Conservation (phyloP, 129 eudicot genomes). For the Pseudognaphalium luteoalbum region DNA sequence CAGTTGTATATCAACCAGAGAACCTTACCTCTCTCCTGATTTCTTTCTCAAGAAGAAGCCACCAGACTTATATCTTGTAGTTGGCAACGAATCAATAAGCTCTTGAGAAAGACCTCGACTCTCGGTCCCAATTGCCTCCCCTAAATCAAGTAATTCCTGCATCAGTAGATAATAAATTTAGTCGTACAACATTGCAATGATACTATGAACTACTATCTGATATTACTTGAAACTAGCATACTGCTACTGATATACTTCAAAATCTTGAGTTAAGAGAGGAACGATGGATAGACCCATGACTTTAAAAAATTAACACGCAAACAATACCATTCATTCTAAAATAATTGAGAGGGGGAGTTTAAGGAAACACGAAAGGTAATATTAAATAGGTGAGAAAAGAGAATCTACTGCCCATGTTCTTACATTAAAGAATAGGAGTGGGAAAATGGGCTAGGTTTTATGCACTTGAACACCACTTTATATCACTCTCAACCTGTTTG, state of each 20-base stretch:
- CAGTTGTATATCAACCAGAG: not conserved
- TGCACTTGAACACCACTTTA: not conserved
- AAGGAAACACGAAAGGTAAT: not conserved
- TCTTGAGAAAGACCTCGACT: slow-evolving; percentile 89
- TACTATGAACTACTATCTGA: not conserved
- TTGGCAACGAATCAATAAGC: slow-evolving; percentile 74
- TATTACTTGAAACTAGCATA: not conserved
- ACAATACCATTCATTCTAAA: not conserved
- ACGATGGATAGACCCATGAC: not conserved
- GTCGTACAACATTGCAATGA: not conserved
- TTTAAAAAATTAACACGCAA: not conserved
- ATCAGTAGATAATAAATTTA: not conserved
- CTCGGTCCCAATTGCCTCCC: slow-evolving; percentile 87
- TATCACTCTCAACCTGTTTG: not conserved
- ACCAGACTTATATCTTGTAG: slow-evolving; percentile 68
- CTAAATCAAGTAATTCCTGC: slow-evolving; percentile 89
- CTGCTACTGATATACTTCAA: not conserved
- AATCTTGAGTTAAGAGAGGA: not conserved
- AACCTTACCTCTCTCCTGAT: slow-evolving; percentile 60
- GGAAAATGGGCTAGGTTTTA: not conserved
- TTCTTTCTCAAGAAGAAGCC: slow-evolving; percentile 70
- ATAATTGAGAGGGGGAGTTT: not conserved
- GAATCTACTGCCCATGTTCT: not conserved
- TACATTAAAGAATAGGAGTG: not conserved
- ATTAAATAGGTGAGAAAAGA: not conserved